phyloP scores from a whole-genome alignment of 148 eudicot species.

The Suaeda aralocaspica region DNA sequence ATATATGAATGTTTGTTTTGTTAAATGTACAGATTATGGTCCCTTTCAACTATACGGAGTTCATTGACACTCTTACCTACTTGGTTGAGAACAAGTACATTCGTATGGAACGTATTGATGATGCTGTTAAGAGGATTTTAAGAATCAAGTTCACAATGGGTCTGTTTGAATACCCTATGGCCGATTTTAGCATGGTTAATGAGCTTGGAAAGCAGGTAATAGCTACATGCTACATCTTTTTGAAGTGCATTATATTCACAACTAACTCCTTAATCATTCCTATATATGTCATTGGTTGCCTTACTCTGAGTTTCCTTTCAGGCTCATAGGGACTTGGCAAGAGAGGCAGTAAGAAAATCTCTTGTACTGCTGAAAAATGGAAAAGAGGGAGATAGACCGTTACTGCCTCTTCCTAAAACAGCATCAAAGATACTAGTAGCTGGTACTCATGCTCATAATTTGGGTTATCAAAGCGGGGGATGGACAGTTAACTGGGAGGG shows the following conservation, averaged over 20 bases:
- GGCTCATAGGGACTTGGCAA: slow-evolving; percentile 35
- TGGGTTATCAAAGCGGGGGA: slow-evolving; percentile 37
- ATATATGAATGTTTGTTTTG: not conserved
- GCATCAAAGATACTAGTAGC: slow-evolving; percentile 31
- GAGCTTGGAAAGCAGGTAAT: slow-evolving; percentile 36
- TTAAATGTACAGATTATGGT: slow-evolving; percentile 25
- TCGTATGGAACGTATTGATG: slow-evolving; percentile 33
- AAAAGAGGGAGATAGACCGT: slow-evolving; percentile 26
- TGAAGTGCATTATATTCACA: no score
- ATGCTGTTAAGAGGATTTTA: slow-evolving; percentile 36
- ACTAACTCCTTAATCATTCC: no score
- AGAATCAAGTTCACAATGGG: slow-evolving; percentile 37
- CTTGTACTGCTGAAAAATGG: slow-evolving; percentile 37
- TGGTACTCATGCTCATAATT: slow-evolving; percentile 37
- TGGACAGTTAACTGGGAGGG: slow-evolving; percentile 37
- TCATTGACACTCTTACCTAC: slow-evolving; percentile 25
- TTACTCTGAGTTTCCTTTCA: slow-evolving; percentile 7
- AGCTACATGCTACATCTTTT: no score
- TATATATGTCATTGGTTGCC: no score
- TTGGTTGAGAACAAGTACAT: slow-evolving; percentile 28
- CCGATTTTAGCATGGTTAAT: slow-evolving; percentile 25
- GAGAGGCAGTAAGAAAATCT: slow-evolving; percentile 35
- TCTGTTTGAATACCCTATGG: slow-evolving; percentile 31
- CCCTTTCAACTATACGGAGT: slow-evolving; percentile 30
- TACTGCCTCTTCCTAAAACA: slow-evolving; percentile 29